A percentile compares a stretch with the other conserved stretches of the same genome.
Evolutionary conservation across 2,329 filamentous ascomycete genomes (phyloP).

Genomic region (Penicillium sp.): DNA sequence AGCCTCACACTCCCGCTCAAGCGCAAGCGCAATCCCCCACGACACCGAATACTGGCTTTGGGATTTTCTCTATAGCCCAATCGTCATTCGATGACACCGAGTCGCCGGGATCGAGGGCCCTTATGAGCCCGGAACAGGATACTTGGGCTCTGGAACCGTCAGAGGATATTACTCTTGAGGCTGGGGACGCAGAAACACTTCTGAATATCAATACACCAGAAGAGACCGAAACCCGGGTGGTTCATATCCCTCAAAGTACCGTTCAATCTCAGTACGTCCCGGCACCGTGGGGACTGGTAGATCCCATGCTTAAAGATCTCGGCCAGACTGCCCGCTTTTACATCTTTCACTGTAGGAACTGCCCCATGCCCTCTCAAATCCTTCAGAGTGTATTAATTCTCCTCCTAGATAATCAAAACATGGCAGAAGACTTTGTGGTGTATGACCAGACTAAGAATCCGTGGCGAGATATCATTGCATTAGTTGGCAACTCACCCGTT

Average conservation of each 20-base stretch:
- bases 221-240: constrained; percentile 11
- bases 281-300: constrained; percentile 41
- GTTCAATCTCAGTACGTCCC: constrained; percentile 21
- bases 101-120: constrained; percentile 15
- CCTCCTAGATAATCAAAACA: constrained; percentile 32
- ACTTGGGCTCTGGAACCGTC: constrained; percentile 10
- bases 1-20: not conserved
- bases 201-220: not conserved
- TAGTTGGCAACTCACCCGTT: constrained; percentile 44
- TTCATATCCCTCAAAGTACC: constrained; percentile 12
- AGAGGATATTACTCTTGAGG: not conserved
- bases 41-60: constrained; percentile 3
- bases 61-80: constrained; percentile 10
- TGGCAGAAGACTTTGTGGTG: constrained; percentile 46
- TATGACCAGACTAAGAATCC: constrained; percentile 48
- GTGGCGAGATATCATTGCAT: constrained; percentile 47
- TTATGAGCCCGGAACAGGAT: constrained; percentile 18
- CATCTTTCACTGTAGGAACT: constrained; percentile 42
- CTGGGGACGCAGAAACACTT: not conserved
- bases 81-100: constrained; percentile 12
- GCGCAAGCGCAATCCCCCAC: not conserved
- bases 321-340: constrained; percentile 45
- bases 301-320: constrained; percentile 48
- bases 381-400: constrained; percentile 14
- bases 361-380: not conserved